Conservation (phyloP, 2,329 filamentous ascomycete genomes). For the Claviceps sp. region DNA sequence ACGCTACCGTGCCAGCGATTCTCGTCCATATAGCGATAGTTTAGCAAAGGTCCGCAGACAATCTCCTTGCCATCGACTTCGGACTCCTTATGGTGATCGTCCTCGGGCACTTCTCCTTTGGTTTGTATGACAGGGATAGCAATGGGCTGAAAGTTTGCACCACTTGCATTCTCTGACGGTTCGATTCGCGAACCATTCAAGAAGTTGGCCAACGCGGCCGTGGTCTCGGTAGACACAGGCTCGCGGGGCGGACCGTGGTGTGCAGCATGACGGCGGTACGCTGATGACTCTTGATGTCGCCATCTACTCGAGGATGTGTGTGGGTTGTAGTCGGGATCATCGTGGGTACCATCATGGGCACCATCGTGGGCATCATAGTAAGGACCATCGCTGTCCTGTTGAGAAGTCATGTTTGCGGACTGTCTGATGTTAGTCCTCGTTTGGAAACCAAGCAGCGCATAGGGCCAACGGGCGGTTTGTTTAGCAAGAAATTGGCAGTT, state of each 20-base stretch:
- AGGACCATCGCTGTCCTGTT: slow-evolving; percentile 2
- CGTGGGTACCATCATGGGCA: neutral
- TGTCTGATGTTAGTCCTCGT: neutral
- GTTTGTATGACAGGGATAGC: slow-evolving; percentile 25
- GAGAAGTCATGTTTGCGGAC: slow-evolving; percentile 1
- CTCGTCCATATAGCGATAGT: slow-evolving; percentile 64
- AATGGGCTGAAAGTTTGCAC: slow-evolving; percentile 33
- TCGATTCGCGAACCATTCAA: slow-evolving; percentile 41
- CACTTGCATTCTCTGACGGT: slow-evolving; percentile 18
- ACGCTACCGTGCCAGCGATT: slow-evolving; percentile 74
- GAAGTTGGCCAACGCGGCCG: slow-evolving; percentile 41
- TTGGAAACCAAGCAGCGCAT: neutral
- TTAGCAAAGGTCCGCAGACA: slow-evolving; percentile 59
- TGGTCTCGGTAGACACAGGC: slow-evolving; percentile 24
- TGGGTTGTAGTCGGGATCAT: slow-evolving; percentile 27
- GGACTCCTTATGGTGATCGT: slow-evolving; percentile 5
- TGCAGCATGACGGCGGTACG: slow-evolving; percentile 37
- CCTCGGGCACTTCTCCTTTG: neutral
- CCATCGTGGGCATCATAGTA: slow-evolving; percentile 5
- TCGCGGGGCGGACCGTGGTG: slow-evolving; percentile 17
- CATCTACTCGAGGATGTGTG: slow-evolving; percentile 44
- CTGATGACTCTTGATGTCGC: slow-evolving; percentile 50
- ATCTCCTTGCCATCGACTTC: slow-evolving; percentile 35
- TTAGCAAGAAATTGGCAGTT: neutral
- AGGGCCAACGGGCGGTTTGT: neutral